Conservation (phyloP, 1,139 yeast genomes). For the Candida pseudoviswanathii region DNA sequence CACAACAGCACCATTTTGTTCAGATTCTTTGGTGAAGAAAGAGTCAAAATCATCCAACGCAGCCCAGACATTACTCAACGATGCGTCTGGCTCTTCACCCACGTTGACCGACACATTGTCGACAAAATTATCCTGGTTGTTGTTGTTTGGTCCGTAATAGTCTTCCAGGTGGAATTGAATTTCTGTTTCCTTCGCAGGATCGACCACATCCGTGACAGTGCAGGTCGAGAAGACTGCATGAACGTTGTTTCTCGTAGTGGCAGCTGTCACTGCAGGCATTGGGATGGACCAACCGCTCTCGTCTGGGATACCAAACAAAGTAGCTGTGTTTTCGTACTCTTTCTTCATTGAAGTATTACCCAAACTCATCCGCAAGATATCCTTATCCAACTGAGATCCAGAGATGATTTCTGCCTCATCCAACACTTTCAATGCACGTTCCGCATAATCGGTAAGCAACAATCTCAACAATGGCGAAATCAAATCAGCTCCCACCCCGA, state of each 20-base stretch:
- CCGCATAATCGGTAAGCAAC: conserved; percentile 83
- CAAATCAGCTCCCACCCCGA: conserved; percentile 92
- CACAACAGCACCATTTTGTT: conserved; percentile 21
- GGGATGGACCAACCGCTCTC: conserved; percentile 99
- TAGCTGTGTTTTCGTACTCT: conserved; percentile 83
- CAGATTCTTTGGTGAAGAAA: conserved; percentile 76
- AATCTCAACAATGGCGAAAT: conserved; percentile 86
- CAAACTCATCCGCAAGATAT: conserved; percentile 86
- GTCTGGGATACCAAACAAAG: conserved; percentile 93
- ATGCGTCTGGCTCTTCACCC: conserved; percentile 67
- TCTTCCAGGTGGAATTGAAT: conserved; percentile 72
- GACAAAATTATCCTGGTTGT: conserved; percentile 28
- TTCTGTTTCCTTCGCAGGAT: conserved; percentile 41
- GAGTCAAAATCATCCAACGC: conserved; percentile 94
- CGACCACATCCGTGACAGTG: conserved; percentile 34
- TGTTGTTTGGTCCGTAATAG: conserved; percentile 46
- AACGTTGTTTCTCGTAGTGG: conserved; percentile 86
- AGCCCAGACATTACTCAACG: conserved; percentile 93
- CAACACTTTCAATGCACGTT: conserved; percentile 82
- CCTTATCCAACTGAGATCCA: conserved; percentile 88
- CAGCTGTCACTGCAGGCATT: conserved; percentile 88
- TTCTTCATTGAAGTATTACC: conserved; percentile 79
- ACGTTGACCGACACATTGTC: conserved; percentile 44
- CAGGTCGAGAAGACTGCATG: conserved; percentile 95
- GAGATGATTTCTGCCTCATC: conserved; percentile 87